Evolutionary conservation across 805 yeast species (phyloP), one percentile per base, ranked within the genome.

Genomic region (Priceomyces castillae): DNA sequence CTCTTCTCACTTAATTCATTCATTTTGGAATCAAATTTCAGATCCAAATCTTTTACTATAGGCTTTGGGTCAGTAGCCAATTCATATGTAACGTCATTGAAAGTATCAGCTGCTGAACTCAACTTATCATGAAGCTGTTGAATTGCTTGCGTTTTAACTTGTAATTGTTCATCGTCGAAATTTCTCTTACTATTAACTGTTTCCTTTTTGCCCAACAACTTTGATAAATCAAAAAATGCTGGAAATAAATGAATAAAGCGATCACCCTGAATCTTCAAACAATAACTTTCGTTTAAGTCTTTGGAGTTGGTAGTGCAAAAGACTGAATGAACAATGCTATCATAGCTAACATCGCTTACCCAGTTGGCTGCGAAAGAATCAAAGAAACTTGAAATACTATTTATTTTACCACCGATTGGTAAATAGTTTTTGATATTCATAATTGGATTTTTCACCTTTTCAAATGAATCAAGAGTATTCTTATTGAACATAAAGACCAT

Each of bases 311-410:
- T 56, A 2, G 75, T 68, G n/a, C 81, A 77, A 46, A 73, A 73
- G 1, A 59, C 58, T 0, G 79, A 74, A 37, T 67, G 66, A 2
- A 74, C 47, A 26, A 77, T 56, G 22, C 60, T 59, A 12, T 56
- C 54, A 39, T 65, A 58, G 11, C 61, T 56, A 10, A 65, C 46
- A 7, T 56, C 57, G 17, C 56, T 52, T 2, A 65, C 50, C 80
- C 79, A 76, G 10, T 55, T 57, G 19, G 53, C 50, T 0, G 78
- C 74, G 51, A 76, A 62, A 1, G 50, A 45, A 46, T 75, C 78
- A 51, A 76, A 73, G 40, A 72, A 65, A 9, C 42, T 42, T 9
- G 57, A 71, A 30, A 70, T 56, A 4, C 50, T 34, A 28, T 35
- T 23, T 15, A 43, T 47, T n/a, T 44, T 40, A 15, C 38, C 42